Conservation (phyloP, 768 basidiomycete genomes). For the Auriscalpium vulgare region DNA sequence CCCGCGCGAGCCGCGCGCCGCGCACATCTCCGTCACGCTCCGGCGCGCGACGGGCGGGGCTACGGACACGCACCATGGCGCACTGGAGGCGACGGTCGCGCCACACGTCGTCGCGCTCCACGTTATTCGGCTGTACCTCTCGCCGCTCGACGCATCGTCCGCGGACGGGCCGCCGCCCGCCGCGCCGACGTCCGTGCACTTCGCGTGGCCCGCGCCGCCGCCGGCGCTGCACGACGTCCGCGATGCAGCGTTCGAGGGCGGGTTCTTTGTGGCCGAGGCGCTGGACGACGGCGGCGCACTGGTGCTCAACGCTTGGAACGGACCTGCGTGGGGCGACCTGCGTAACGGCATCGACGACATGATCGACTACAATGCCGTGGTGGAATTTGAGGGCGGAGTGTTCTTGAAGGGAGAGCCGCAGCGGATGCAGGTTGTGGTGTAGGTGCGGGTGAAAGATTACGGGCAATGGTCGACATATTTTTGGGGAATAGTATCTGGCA, state of each 20-base stretch:
- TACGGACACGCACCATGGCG: too few species aligned
- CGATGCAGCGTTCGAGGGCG: not conserved
- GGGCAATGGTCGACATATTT: too few species aligned
- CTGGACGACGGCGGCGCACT: not conserved
- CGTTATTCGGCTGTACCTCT: not conserved
- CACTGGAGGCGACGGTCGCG: conserved; percentile 1
- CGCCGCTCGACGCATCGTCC: not conserved
- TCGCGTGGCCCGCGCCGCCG: conserved; percentile 5
- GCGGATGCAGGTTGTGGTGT: not conserved
- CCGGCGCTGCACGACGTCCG: not conserved
- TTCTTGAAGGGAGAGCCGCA: not conserved
- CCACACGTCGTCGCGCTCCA: not conserved
- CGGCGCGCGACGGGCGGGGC: not conserved
- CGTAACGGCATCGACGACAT: conserved; percentile 7
- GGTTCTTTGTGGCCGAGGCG: not conserved
- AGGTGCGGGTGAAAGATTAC: not conserved
- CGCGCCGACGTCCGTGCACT: not conserved
- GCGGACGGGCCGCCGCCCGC: not conserved
- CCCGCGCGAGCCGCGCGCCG: not conserved
- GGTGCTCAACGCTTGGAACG: not conserved
- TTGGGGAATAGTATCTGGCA: too few species aligned
- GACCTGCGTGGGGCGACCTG: conserved; percentile 1
- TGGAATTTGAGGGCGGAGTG: conserved; percentile 1
- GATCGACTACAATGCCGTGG: not conserved
- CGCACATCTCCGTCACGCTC: not conserved